Conservation (phyloP, 108 stramenopile species). For the Pelagomonas calceolata region DNA sequence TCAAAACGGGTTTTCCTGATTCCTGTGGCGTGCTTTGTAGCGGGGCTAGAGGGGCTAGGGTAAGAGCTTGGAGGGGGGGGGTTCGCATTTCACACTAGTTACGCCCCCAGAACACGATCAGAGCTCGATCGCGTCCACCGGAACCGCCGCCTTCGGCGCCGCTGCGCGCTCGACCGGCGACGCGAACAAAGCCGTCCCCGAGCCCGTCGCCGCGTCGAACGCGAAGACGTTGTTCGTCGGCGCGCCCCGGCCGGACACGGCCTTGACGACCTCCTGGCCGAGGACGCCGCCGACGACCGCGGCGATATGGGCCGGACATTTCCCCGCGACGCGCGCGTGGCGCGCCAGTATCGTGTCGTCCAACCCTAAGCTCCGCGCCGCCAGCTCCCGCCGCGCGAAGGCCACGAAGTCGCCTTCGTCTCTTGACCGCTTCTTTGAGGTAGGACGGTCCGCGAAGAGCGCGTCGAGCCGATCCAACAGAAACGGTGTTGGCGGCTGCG, state of each 20-base stretch:
- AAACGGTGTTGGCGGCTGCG: no score
- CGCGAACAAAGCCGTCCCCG: neutral
- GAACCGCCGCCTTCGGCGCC: neutral
- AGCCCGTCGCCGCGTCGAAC: constrained; percentile 60
- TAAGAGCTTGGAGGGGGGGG: no score
- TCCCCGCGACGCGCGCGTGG: constrained; percentile 37
- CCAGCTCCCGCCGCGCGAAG: neutral
- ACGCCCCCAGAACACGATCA: no score
- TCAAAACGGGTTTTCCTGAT: no score
- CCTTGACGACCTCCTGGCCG: constrained; percentile 87
- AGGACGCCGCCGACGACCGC: constrained; percentile 82
- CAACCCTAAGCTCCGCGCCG: neutral
- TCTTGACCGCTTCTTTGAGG: no score
- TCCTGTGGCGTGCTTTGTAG: no score
- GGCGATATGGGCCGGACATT: constrained; percentile 71
- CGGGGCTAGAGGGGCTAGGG: no score
- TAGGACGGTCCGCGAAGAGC: no score
- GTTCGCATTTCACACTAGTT: no score
- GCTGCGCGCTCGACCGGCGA: no score
- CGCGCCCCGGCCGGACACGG: constrained; percentile 72
- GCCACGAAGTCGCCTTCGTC: neutral
- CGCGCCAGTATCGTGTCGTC: neutral
- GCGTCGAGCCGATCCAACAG: no score
- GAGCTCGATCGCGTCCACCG: neutral
- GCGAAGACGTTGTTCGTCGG: constrained; percentile 74